Percentiles rank a stretch among this genome's conserved stretches.
These are phyloP conservation scores for Davidsoniella eucalypti DNA, from an alignment of 2,329 filamentous ascomycete species.

Conservation along the genomic window DNA sequence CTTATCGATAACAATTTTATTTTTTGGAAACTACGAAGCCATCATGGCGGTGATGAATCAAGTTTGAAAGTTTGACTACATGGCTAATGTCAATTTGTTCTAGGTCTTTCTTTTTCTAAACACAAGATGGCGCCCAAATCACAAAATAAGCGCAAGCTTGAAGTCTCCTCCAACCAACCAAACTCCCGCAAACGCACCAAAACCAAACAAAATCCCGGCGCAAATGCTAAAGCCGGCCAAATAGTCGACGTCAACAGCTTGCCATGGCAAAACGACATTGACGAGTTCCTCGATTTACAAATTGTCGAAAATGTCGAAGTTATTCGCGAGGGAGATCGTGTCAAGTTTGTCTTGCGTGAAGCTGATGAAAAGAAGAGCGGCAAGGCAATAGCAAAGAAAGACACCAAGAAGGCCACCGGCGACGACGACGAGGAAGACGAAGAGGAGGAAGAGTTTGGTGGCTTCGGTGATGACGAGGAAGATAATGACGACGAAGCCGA, in stretches of 20 bases:
- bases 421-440: conserved; percentile 15
- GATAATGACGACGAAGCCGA: conserved; percentile 19
- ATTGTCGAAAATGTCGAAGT: conserved; percentile 85
- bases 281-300: conserved; percentile 82
- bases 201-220: conserved; percentile 8
- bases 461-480: conserved; percentile 37
- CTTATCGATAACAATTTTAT: too few relatives aligned
- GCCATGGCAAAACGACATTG: conserved; percentile 61
- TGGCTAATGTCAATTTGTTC: too few relatives aligned
- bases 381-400: conserved; percentile 29
- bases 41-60: too few relatives aligned
- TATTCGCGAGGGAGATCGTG: conserved; percentile 43
- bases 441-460: conserved; percentile 44
- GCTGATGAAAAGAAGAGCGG: conserved; percentile 42
- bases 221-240: conserved; percentile 18
- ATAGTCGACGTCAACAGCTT: conserved; percentile 30
- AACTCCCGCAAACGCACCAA: conserved; percentile 8
- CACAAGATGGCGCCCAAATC: conserved; percentile 1
- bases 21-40: too few relatives aligned
- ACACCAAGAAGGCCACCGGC: conserved; percentile 12
- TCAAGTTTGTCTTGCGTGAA: conserved; percentile 36
- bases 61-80: too few relatives aligned
- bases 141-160: conserved; percentile 8
- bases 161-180: background rate
- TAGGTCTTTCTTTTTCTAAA: too few relatives aligned